Percentiles rank a stretch among this genome's conserved stretches.
phyloP scores from a whole-genome alignment of 2,329 filamentous ascomycete genomes.

The Diaporthe vexans region DNA sequence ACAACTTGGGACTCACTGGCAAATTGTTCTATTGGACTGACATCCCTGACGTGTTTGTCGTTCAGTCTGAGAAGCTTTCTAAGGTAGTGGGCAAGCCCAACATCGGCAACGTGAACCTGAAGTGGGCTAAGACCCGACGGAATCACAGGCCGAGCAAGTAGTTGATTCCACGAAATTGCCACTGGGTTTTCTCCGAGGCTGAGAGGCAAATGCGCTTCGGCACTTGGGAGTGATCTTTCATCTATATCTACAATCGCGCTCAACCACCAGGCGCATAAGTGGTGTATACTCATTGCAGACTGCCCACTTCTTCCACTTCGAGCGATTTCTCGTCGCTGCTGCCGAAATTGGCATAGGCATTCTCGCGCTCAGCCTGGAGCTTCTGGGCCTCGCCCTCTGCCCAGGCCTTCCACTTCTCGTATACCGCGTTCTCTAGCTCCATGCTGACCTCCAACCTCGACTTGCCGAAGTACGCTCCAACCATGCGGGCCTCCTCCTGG shows the following conservation, averaged over 20 bases:
- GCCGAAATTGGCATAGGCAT: slow-evolving; percentile 60
- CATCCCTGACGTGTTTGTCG: slow-evolving; percentile 83
- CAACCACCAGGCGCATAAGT: not conserved
- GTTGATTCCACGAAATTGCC: not conserved
- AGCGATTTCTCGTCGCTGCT: slow-evolving; percentile 50
- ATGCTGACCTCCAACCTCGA: slow-evolving; percentile 81
- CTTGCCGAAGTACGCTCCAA: slow-evolving; percentile 91
- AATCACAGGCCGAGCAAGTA: not conserved
- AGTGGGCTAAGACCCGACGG: slow-evolving; percentile 24
- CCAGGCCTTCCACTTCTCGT: slow-evolving; percentile 89
- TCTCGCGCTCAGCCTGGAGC: slow-evolving; percentile 56
- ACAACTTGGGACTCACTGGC: slow-evolving; percentile 86
- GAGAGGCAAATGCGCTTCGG: not conserved
- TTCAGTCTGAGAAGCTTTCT: slow-evolving; percentile 82
- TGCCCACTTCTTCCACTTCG: slow-evolving; percentile 39
- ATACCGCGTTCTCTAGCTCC: slow-evolving; percentile 83
- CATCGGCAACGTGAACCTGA: slow-evolving; percentile 41
- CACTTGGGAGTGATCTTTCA: not conserved
- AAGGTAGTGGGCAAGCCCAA: slow-evolving; percentile 57
- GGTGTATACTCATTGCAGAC: slow-evolving; percentile 18
- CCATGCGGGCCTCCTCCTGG: slow-evolving; percentile 86
- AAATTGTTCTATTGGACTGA: slow-evolving; percentile 75
- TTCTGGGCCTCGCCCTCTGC: slow-evolving; percentile 66
- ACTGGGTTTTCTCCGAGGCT: not conserved
- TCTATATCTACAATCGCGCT: slow-evolving; percentile 15